Percentiles rank a stretch among this genome's conserved stretches.
Conservation (phyloP, 2,329 filamentous ascomycete species). For the Paecilomyces dactylethromorphus region DNA sequence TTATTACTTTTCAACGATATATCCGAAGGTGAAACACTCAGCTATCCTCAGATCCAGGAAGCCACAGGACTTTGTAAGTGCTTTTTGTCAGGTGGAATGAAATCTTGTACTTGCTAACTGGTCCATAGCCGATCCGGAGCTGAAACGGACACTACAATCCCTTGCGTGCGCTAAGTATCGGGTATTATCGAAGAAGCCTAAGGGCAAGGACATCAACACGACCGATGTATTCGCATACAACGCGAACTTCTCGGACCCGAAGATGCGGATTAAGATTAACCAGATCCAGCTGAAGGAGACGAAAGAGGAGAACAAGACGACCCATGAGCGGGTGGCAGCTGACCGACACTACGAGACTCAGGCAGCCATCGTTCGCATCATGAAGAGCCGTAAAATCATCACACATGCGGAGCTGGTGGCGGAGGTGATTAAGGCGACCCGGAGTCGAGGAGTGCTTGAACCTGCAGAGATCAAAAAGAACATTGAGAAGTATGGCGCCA, state of each 20-base stretch:
- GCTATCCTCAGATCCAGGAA: conserved; percentile 68
- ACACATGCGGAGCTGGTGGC: conserved; percentile 79
- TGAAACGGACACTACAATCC: conserved; percentile 87
- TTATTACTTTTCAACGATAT: conserved; percentile 82
- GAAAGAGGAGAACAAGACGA: conserved; percentile 87
- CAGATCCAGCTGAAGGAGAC: conserved; percentile 97
- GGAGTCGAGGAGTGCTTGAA: conserved; percentile 77
- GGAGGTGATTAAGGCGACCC: conserved; percentile 88
- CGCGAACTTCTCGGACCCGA: conserved; percentile 66
- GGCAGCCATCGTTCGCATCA: conserved; percentile 90
- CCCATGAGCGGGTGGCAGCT: conserved; percentile 79
- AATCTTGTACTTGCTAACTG: conserved; percentile 16
- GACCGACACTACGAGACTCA: conserved; percentile 96
- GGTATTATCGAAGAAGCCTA: conserved; percentile 78
- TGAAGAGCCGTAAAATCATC: conserved; percentile 90
- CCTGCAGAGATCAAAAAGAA: conserved; percentile 89
- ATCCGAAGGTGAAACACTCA: conserved; percentile 55
- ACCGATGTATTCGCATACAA: conserved; percentile 86
- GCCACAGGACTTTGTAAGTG: conserved; percentile 64
- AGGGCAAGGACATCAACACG: conserved; percentile 68
- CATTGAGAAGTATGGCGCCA: conserved; percentile 68
- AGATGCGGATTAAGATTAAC: conserved; percentile 95
- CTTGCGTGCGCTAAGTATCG: conserved; percentile 85
- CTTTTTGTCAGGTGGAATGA: background rate
- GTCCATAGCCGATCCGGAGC: conserved; percentile 59